Conservation (phyloP, 2,329 filamentous ascomycete species). For the Scortechinia acanthostroma region DNA sequence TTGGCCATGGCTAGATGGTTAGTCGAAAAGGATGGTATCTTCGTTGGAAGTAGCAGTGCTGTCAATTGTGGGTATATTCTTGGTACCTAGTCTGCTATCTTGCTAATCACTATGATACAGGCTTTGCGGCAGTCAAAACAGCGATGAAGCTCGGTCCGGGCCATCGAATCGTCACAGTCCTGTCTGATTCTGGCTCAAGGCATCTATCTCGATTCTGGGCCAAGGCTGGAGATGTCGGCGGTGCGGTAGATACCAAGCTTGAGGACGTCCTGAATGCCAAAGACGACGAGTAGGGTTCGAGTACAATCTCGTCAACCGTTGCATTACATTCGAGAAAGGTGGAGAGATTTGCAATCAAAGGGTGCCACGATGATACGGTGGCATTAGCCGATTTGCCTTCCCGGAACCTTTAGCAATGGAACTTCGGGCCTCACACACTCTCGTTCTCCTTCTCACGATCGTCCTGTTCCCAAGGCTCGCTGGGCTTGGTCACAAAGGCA, state of each 20-base stretch:
- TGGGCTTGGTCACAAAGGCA: too few species aligned
- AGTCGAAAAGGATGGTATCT: conserved; percentile 90
- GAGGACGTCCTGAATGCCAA: conserved; percentile 31
- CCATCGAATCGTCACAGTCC: conserved; percentile 34
- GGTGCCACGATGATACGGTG: too few species aligned
- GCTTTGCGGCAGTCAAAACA: conserved; percentile 34
- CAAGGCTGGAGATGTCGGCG: conserved; percentile 33
- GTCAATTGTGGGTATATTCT: background rate
- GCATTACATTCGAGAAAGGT: too few species aligned
- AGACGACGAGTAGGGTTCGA: too few species aligned
- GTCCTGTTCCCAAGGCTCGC: too few species aligned
- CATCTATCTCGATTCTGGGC: conserved; percentile 43
- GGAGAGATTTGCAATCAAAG: too few species aligned
- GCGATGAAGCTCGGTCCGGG: conserved; percentile 34
- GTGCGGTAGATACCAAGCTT: conserved; percentile 29
- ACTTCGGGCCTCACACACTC: too few species aligned
- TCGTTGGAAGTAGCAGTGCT: conserved; percentile 55
- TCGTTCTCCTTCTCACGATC: too few species aligned
- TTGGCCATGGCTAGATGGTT: conserved; percentile 92
- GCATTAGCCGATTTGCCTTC: too few species aligned
- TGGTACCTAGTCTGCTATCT: conserved; percentile 4
- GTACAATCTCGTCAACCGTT: too few species aligned
- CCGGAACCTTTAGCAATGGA: too few species aligned
- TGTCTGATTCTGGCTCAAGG: conserved; percentile 38
- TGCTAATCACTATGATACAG: conserved; percentile 15